phyloP scores from a whole-genome alignment of 192 early-diverging fungal species.

The Dispira simplex region DNA sequence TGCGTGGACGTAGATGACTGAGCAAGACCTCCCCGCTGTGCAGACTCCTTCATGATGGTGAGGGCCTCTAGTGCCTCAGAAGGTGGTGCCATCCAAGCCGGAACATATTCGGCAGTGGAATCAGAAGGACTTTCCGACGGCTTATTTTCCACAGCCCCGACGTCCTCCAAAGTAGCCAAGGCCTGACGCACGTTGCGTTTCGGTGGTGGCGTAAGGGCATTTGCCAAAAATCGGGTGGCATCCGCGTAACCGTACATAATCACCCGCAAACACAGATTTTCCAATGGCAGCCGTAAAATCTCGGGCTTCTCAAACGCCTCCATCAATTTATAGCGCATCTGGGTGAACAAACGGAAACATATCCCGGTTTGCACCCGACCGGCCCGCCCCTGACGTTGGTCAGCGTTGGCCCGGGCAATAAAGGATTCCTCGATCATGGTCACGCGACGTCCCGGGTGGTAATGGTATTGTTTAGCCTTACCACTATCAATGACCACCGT shows the following conservation, averaged over 20 bases:
- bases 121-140: slow-evolving; percentile 5
- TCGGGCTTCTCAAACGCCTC: slow-evolving; percentile 36
- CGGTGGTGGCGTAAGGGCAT: neutral
- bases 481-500: slow-evolving; percentile 66
- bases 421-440: slow-evolving; percentile 15
- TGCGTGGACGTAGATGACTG: neutral
- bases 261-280: slow-evolving; percentile 27
- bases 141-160: slow-evolving; percentile 28
- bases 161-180: slow-evolving; percentile 10
- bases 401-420: slow-evolving; percentile 32
- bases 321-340: slow-evolving; percentile 21
- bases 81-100: too few relatives aligned
- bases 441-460: slow-evolving; percentile 26
- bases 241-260: neutral
- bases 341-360: slow-evolving; percentile 34
- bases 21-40: neutral
- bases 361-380: slow-evolving; percentile 39
- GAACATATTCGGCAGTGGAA: neutral
- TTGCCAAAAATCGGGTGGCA: neutral
- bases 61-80: too few relatives aligned
- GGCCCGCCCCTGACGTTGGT: slow-evolving; percentile 40
- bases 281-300: slow-evolving; percentile 32
- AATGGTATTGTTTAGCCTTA: slow-evolving; percentile 45
- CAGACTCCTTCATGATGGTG: neutral
- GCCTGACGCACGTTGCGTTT: neutral